phyloP scores from a whole-genome alignment of 495 filamentous ascomycete genomes.

The Tuber brumale region DNA sequence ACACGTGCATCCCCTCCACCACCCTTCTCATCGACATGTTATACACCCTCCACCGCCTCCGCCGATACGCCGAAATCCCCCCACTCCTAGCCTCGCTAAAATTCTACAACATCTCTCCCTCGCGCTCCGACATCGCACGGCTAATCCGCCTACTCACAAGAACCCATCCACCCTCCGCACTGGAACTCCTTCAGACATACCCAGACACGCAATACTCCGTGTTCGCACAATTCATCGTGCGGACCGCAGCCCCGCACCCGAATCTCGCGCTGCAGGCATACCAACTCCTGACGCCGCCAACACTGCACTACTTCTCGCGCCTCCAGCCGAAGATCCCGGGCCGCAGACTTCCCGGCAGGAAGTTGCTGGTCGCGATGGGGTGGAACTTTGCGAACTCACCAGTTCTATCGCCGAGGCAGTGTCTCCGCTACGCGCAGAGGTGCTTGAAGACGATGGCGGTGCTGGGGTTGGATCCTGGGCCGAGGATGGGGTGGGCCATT shows the following conservation, averaged over 20 bases:
- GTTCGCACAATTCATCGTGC: slow-evolving; percentile 26
- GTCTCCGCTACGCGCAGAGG: slow-evolving; percentile 17
- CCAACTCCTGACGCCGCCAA: slow-evolving; percentile 29
- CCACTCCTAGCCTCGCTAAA: slow-evolving; percentile 17
- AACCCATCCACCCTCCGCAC: slow-evolving; percentile 1
- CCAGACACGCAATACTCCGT: slow-evolving; percentile 31
- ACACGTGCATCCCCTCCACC: slow-evolving; percentile 21
- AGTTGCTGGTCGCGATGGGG: slow-evolving; percentile 22
- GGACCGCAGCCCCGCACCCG: slow-evolving; percentile 19
- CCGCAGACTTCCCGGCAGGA: slow-evolving; percentile 15
- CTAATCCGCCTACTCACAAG: slow-evolving; percentile 20
- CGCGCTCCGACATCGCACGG: slow-evolving; percentile 24
- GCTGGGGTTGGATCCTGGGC: slow-evolving; percentile 26
- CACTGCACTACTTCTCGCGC: slow-evolving; percentile 15
- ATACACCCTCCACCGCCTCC: slow-evolving; percentile 30
- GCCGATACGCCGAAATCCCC: slow-evolving; percentile 19
- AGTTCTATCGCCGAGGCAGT: slow-evolving; percentile 21
- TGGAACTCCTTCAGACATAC: slow-evolving; percentile 19
- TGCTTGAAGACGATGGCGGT: slow-evolving; percentile 25
- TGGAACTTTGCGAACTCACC: slow-evolving; percentile 36
- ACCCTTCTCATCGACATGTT: slow-evolving; percentile 28
- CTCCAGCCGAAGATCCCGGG: slow-evolving; percentile 17
- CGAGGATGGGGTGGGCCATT: slow-evolving; percentile 22
- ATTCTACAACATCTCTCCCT: slow-evolving; percentile 16
- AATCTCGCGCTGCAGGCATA: slow-evolving; percentile 25